Conservation (phyloP, 208 protist species). For the Wallacemonas sp. region DNA sequence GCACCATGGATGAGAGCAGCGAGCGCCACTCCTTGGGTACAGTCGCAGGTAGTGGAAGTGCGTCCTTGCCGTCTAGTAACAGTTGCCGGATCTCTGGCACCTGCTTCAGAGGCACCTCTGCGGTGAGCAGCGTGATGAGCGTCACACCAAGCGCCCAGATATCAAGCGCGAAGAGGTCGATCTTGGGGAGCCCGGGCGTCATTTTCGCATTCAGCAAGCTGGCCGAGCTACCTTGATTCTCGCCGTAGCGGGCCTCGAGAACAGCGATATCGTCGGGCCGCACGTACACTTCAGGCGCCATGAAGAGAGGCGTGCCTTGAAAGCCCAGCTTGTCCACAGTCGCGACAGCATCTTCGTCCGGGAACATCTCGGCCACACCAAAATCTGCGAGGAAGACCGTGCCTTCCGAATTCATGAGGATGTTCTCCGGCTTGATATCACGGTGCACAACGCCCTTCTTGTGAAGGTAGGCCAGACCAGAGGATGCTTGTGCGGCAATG, state of each 20-base stretch:
- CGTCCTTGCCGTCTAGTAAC: constrained; percentile 10
- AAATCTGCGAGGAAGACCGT: constrained; percentile 52
- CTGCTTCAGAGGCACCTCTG: constrained; percentile 85
- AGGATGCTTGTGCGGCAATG: constrained; percentile 30
- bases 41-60: constrained; percentile 30
- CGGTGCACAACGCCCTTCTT: constrained; percentile 41
- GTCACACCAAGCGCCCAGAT: constrained; percentile 73
- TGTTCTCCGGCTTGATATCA: constrained; percentile 68
- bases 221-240: neutral
- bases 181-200: constrained; percentile 2
- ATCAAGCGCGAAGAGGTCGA: constrained; percentile 33
- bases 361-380: constrained; percentile 50
- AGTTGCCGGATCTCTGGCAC: constrained; percentile 38
- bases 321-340: constrained; percentile 20
- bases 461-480: constrained; percentile 38
- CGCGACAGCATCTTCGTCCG: constrained; percentile 16
- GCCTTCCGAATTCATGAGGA: constrained; percentile 33
- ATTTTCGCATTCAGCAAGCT: neutral
- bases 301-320: constrained; percentile 50
- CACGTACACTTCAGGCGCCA: constrained; percentile 45
- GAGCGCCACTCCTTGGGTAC: constrained; percentile 15
- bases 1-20: constrained; percentile 7
- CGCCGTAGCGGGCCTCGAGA: neutral
- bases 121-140: constrained; percentile 75
- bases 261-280: neutral